Percentiles rank a stretch among this genome's conserved stretches.
Conservation (phyloP, 371 early-diverging fungal genomes). For the Rhizopus sp. region DNA sequence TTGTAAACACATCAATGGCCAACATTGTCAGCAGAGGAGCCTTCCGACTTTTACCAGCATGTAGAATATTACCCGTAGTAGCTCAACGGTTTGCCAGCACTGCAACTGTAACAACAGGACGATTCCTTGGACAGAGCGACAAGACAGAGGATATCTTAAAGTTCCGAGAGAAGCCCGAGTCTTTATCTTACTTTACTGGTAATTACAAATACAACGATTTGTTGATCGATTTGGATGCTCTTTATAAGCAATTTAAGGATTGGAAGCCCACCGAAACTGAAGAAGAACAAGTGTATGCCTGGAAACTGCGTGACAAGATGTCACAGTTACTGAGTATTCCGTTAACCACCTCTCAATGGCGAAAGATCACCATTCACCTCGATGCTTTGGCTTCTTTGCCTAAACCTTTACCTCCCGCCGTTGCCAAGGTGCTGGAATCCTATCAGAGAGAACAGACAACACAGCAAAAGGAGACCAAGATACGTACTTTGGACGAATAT, state of each 20-base stretch:
- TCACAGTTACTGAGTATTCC: slow-evolving; percentile 32
- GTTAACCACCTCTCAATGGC: slow-evolving; percentile 69
- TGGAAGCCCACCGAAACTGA: slow-evolving; percentile 21
- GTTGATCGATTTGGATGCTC: slow-evolving; percentile 68
- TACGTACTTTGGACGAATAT: slow-evolving; percentile 65
- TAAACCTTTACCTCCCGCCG: slow-evolving; percentile 48
- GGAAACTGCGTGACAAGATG: slow-evolving; percentile 63
- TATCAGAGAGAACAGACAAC: slow-evolving; percentile 41
- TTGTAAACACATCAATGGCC: too few species aligned
- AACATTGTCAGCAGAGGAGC: too few species aligned
- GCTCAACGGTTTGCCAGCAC: neutral
- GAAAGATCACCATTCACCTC: slow-evolving; percentile 57
- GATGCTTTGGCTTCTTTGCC: slow-evolving; percentile 57
- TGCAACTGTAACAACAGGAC: slow-evolving; percentile 3
- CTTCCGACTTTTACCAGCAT: slow-evolving; percentile 11
- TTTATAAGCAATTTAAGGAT: slow-evolving; percentile 53
- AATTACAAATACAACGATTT: slow-evolving; percentile 81
- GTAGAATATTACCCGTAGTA: too few species aligned
- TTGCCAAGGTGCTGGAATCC: slow-evolving; percentile 43
- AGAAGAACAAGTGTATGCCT: slow-evolving; percentile 34
- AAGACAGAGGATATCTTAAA: slow-evolving; percentile 31
- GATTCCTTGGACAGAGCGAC: too few species aligned
- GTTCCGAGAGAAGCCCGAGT: slow-evolving; percentile 61
- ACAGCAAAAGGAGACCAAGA: slow-evolving; percentile 23
- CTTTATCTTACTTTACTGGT: slow-evolving; percentile 88